Evolutionary conservation across 495 filamentous ascomycete species (phyloP).

Genomic region (Recurvomyces mirabilis): DNA sequence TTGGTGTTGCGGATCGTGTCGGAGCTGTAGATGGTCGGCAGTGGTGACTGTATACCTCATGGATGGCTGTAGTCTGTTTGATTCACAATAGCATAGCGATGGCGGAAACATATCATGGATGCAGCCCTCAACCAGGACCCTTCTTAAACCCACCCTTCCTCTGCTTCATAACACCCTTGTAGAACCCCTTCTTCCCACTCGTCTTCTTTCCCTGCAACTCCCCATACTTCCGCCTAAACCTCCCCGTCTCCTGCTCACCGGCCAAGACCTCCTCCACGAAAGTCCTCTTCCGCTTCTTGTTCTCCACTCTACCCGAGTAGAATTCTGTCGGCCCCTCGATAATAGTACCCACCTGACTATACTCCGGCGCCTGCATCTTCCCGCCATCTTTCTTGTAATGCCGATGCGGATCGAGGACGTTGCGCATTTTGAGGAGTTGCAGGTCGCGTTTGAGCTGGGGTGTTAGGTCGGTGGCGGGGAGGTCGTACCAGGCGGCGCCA

Average conservation of each 20-base stretch:
- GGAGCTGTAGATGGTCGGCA: too few relatives aligned
- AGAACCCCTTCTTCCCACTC: constrained; percentile 62
- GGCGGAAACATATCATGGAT: background rate
- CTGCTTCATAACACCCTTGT: constrained; percentile 53
- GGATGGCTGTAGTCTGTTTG: background rate
- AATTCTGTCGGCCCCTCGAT: constrained; percentile 84
- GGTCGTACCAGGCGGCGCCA: constrained; percentile 65
- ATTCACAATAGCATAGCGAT: constrained; percentile 2
- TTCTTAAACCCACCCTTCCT: constrained; percentile 31
- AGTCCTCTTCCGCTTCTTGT: constrained; percentile 78
- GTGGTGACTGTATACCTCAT: background rate
- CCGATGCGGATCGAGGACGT: constrained; percentile 76
- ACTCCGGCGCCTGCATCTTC: constrained; percentile 58
- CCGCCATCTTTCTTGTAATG: constrained; percentile 79
- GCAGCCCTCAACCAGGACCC: constrained; percentile 10
- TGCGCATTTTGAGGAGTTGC: constrained; percentile 76
- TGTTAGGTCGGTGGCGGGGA: constrained; percentile 73
- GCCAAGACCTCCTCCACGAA: constrained; percentile 82
- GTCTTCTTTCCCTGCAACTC: constrained; percentile 55
- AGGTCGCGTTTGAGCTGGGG: constrained; percentile 77
- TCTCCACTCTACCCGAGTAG: constrained; percentile 62
- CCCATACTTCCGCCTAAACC: constrained; percentile 60
- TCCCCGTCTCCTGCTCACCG: constrained; percentile 44
- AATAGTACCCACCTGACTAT: constrained; percentile 78
- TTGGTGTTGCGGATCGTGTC: constrained; percentile 32